These are phyloP conservation scores for Skeletonema grethae DNA, from an alignment of 108 stramenopile genomes.

Conservation along the genomic window DNA sequence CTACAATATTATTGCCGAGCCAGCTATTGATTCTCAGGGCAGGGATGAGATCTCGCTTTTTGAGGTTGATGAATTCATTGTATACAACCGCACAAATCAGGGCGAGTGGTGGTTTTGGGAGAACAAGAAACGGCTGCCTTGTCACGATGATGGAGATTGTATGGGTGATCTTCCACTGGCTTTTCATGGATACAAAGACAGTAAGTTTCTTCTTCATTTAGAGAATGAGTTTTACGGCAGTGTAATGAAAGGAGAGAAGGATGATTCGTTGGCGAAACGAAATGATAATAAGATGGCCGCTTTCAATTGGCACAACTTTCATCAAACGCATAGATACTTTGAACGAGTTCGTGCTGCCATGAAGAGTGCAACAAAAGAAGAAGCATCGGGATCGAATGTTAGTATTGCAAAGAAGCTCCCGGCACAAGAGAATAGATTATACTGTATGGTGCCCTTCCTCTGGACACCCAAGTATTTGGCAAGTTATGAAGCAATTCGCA, in stretches of 20 bases:
- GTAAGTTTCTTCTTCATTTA: conserved; percentile 18
- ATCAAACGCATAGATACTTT: conserved; percentile 18
- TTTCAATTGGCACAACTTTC: conserved; percentile 5
- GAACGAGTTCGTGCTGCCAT: conserved; percentile 31
- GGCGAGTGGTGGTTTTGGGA: conserved; percentile 50
- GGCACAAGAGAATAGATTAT: conserved; percentile 16
- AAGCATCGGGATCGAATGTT: background rate
- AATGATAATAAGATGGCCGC: conserved; percentile 5
- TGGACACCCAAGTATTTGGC: conserved; percentile 24
- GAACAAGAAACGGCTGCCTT: conserved; percentile 22
- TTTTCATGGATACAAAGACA: conserved; percentile 26
- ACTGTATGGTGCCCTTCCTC: conserved; percentile 49
- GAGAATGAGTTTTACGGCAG: conserved; percentile 43
- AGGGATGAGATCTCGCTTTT: conserved; percentile 28
- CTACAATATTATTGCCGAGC: conserved; percentile 23
- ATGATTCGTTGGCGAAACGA: background rate
- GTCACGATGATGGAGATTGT: conserved; percentile 38
- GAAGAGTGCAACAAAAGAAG: conserved; percentile 11
- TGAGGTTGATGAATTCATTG: conserved; percentile 12
- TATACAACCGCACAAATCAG: conserved; percentile 28
- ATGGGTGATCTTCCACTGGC: conserved; percentile 36
- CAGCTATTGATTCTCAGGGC: conserved; percentile 26
- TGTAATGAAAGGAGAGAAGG: conserved; percentile 6
- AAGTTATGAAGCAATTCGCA: conserved; percentile 30
- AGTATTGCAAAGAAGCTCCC: background rate